Evolutionary conservation across 345 rosid genomes (phyloP), one percentile per base, ranked within the genome.

Genomic region (Salix koriyanagi): DNA sequence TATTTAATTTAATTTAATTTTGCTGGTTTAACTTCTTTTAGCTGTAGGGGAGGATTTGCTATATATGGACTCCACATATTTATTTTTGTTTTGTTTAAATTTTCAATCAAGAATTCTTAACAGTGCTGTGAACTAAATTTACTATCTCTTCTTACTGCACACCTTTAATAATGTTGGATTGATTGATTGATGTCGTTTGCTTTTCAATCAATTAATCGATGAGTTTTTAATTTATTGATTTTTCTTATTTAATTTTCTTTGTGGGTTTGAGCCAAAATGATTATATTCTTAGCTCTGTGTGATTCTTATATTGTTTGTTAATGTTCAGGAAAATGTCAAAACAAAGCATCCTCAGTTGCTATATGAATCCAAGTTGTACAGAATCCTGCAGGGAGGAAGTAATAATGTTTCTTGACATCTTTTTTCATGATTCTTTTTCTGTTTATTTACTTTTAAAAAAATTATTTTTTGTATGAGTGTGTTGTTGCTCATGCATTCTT

Each of bases 381-480:
- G 89, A 82, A 86, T 95, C 76, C 93, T 95, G 41, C 99, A 95
- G 76, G 99, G 97, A 88, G 98, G 98, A 90, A 95, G 99, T 95
- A 91, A 82, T 78, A 42, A 34, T 16, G 30, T 67, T 32, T 73
- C 58, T 61, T 10, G 28, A 50, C 15, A 25, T 61, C 11, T 36
- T 32, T 74, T 34, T 65, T 14, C 21, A 52, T 25, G n/a, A 36
- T 46, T 60, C 11, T 42, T 32, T n/a, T 73, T 74, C 44, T 82
- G 19, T 71, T 60, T 69, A 7, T 32, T 21, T 34, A 71, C 36
- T 26, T 69, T 56, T 48, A 6, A 1, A 37, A 37, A 34, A 34
- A 18, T 7, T 44, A 46, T 13, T 23, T 16, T 34, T 2, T 69
- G 36, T 44, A 1, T 25, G 56, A 25, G 56, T 0, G 4, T 41